Evolutionary conservation across 164 flowering plant genomes (phyloP), one percentile per base, ranked within the genome.

Genomic region (Santalum album): DNA sequence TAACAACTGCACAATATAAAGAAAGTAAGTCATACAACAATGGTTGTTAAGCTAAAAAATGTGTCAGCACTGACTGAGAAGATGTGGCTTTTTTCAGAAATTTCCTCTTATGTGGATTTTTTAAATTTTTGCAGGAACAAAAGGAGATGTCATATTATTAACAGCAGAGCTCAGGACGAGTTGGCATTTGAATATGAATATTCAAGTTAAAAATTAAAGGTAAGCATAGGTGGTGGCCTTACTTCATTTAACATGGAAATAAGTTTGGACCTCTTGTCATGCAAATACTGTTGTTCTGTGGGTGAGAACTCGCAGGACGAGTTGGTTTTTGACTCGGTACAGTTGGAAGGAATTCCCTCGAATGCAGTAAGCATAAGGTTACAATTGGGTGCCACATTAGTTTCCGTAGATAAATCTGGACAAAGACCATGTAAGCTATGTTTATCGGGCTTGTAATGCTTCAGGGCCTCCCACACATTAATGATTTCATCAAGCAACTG

Each of bases 231-330:
- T 17, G 45, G 22, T 19, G 14, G 10, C 22, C 63, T 59, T 70
- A 91, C 98, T 85, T 87, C 96, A 51, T 86, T 90, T 69, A 84
- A 73, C 95, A 87, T 79, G 51, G 85, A 62, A 65, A 81, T 46
- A 49, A 91, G 88, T 64, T 84, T 80, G 18, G 82, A 70, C 69
- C 79, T 55, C 73, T 87, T 91, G 59, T 72, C 74, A 71, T 78
- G 86, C 65, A 86, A 60, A 15, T 86, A 90, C 54, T 86, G 87
- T 29, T 74, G 69, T 62, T 80, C 95, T 51, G 80, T 59, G 29
- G 81, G 65, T 10, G 96, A 84, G 19, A 81, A 65, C 56, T 82
- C 89, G 49, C 23, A 22, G 6, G 74, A 51, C 34, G 75, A 57
- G 54, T 66, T 68, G 21, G 63, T 51, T 19, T 57, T 45, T 21